phyloP scores from a whole-genome alignment of 2,329 filamentous ascomycete genomes.

The Chrysoporthe deuterocubensis region DNA sequence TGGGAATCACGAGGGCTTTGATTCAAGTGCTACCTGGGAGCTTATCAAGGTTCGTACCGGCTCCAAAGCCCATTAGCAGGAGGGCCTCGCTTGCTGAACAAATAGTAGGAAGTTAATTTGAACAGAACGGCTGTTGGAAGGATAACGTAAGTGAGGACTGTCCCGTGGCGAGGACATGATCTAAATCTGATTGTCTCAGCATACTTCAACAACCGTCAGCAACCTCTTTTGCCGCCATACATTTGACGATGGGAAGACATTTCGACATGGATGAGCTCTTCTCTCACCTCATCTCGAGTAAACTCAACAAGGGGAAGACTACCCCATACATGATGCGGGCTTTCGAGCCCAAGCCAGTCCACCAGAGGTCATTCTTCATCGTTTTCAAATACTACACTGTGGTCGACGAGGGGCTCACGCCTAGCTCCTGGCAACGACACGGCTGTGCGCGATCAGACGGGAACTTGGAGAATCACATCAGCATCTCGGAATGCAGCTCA shows the following conservation, averaged over 20 bases:
- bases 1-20: slow-evolving; percentile 42
- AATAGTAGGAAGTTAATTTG: slow-evolving; percentile 39
- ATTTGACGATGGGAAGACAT: slow-evolving; percentile 58
- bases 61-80: not conserved
- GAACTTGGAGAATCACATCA: slow-evolving; percentile 54
- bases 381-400: slow-evolving; percentile 69
- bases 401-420: slow-evolving; percentile 57
- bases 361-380: slow-evolving; percentile 63
- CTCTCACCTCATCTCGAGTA: slow-evolving; percentile 55
- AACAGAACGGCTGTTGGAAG: slow-evolving; percentile 53
- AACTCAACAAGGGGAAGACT: slow-evolving; percentile 47
- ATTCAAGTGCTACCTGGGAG: slow-evolving; percentile 48
- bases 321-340: slow-evolving; percentile 55
- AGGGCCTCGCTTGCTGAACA: not conserved
- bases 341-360: slow-evolving; percentile 48
- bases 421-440: slow-evolving; percentile 63
- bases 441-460: slow-evolving; percentile 50
- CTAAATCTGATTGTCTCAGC: slow-evolving; percentile 36
- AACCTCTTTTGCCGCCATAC: slow-evolving; percentile 61
- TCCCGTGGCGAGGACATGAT: not conserved
- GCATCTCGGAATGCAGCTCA: slow-evolving; percentile 62
- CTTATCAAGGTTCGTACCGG: slow-evolving; percentile 37
- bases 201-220: slow-evolving; percentile 65
- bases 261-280: slow-evolving; percentile 69
- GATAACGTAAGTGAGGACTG: slow-evolving; percentile 51